Conservation (phyloP, 176 grass and related monocot genomes). For the Eremochloa ophiuroides region DNA sequence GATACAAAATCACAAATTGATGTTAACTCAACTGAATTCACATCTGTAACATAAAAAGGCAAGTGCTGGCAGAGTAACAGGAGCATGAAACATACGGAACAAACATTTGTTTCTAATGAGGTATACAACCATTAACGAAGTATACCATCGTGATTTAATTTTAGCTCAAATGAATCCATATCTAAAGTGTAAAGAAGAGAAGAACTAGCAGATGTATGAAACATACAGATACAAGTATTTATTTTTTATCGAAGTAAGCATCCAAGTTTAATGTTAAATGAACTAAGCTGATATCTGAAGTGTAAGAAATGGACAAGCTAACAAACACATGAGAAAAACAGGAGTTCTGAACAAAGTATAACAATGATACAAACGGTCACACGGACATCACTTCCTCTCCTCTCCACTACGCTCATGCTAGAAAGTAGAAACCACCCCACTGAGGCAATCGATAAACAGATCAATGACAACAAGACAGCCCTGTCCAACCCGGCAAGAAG, state of each 20-base stretch:
- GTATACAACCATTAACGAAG: no score
- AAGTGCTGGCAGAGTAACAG: neutral
- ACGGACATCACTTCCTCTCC: neutral
- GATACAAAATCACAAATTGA: neutral
- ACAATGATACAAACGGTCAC: neutral
- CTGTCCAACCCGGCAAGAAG: neutral
- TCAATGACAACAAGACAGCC: neutral
- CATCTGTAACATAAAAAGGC: neutral
- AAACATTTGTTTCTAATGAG: neutral
- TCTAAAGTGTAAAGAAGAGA: neutral
- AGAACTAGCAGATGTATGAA: neutral
- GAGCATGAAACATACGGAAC: neutral
- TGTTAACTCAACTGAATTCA: neutral
- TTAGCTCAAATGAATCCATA: neutral
- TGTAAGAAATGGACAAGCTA: neutral
- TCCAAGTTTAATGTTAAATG: neutral
- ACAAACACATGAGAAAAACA: neutral
- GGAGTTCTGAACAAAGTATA: neutral
- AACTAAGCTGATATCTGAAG: neutral
- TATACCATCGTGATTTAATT: neutral
- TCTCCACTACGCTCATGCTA: neutral
- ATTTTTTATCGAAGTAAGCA: neutral
- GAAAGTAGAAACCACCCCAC: neutral
- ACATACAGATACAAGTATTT: neutral
- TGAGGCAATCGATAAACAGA: neutral